Percentiles rank a stretch among this genome's conserved stretches.
Conservation (phyloP, 2,329 filamentous ascomycete species). For the Grosmannia huntii region DNA sequence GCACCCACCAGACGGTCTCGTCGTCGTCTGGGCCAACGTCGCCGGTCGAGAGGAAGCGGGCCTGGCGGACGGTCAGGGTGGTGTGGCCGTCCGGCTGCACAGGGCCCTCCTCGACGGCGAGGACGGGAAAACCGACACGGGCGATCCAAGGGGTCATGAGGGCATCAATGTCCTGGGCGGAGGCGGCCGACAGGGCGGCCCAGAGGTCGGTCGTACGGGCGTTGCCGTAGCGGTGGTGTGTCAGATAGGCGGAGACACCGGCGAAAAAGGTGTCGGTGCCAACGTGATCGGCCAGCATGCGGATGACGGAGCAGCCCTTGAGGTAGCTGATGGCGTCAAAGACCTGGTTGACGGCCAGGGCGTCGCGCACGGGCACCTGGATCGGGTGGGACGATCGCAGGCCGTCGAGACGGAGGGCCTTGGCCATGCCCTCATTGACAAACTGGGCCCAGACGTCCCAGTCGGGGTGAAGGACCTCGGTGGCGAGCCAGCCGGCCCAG, state of each 20-base stretch:
- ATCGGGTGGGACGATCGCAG: slow-evolving; percentile 90
- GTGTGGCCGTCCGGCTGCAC: slow-evolving; percentile 62
- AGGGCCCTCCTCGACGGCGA: slow-evolving; percentile 68
- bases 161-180: slow-evolving; percentile 69
- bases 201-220: slow-evolving; percentile 88
- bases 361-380: slow-evolving; percentile 87
- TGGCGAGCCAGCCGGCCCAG: slow-evolving; percentile 92
- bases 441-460: slow-evolving; percentile 99
- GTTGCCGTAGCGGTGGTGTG: slow-evolving; percentile 76
- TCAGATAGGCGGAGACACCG: slow-evolving; percentile 82
- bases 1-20: slow-evolving; percentile 89
- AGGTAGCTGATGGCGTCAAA: slow-evolving; percentile 95
- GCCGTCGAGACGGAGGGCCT: slow-evolving; percentile 78
- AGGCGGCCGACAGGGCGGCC: slow-evolving; percentile 76
- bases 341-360: slow-evolving; percentile 92
- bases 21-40: slow-evolving; percentile 89
- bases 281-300: slow-evolving; percentile 88
- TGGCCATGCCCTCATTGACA: slow-evolving; percentile 87
- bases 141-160: slow-evolving; percentile 95
- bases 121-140: slow-evolving; percentile 86
- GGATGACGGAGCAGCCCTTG: slow-evolving; percentile 91
- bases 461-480: slow-evolving; percentile 85
- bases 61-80: slow-evolving; percentile 45
- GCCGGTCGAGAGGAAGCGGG: slow-evolving; percentile 80
- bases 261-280: slow-evolving; percentile 79